Percentiles rank a stretch among this genome's conserved stretches.
Conservation (phyloP, 176 grass and related monocot genomes). For the Juncus inflexus region DNA sequence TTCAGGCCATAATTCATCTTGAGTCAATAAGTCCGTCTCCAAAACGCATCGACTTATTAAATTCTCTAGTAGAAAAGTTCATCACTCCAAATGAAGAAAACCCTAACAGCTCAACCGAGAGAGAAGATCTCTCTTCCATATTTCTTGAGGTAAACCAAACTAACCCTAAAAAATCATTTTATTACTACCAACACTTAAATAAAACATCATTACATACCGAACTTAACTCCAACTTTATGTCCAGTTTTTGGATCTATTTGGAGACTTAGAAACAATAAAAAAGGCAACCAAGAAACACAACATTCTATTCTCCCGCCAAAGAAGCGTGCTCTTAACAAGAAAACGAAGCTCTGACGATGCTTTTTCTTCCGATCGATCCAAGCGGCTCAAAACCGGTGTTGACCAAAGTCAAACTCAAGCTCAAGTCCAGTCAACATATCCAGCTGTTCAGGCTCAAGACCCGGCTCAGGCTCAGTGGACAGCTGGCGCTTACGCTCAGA, state of each 20-base stretch:
- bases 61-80: slow-evolving; percentile 88
- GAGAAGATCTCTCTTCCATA: slow-evolving; percentile 94
- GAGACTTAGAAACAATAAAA: slow-evolving; percentile 79
- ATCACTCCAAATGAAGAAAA: slow-evolving; percentile 47
- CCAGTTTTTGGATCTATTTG: slow-evolving; percentile 95
- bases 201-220: not conserved
- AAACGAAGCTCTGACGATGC: slow-evolving; percentile 80
- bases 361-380: slow-evolving; percentile 60
- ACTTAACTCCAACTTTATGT: slow-evolving; percentile 11
- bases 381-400: slow-evolving; percentile 47
- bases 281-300: slow-evolving; percentile 62
- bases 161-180: slow-evolving; percentile 1
- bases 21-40: slow-evolving; percentile 69
- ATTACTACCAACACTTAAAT: not conserved
- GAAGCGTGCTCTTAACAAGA: slow-evolving; percentile 55
- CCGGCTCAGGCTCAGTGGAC: slow-evolving; percentile 31
- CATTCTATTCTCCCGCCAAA: slow-evolving; percentile 58
- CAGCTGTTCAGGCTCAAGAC: slow-evolving; percentile 43
- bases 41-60: slow-evolving; percentile 66
- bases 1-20: slow-evolving; percentile 79
- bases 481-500: slow-evolving; percentile 47
- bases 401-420: slow-evolving; percentile 39
- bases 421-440: slow-evolving; percentile 42
- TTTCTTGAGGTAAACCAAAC: slow-evolving; percentile 80
- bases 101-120: slow-evolving; percentile 52